Base-by-base conservation (phyloP, 805 yeast genomes). In the Candida silvatica region DNA sequence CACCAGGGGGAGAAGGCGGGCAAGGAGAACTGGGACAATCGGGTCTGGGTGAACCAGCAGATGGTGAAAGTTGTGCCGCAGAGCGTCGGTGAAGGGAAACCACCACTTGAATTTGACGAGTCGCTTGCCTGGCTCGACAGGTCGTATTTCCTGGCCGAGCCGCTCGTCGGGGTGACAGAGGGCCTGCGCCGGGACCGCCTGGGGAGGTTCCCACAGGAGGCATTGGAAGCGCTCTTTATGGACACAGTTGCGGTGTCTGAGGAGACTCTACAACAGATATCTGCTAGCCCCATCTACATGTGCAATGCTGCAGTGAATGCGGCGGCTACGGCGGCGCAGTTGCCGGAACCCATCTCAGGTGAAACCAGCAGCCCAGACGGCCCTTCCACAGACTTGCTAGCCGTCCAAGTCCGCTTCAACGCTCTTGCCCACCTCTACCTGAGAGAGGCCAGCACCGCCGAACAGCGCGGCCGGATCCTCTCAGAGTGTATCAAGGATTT, bases 71-170 rank as follows among this genome's bases (percentile, higher is more conserved):
- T 15, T 16, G 61, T 70, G 6, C 74, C 76, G 2, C 47, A 54
- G 14, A 51, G 54, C 4, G 66, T 49, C 37, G 53, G 56, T 27
- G 43, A 45, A 4, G 45, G 52, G 14, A 49, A 62, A 31, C 11
- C n/a, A n/a, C n/a, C n/a, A 17, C 8, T 20, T 39, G 17, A 61
- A 64, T 17, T 73, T 30, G 42, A 42, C 5, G 46, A 65, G 22
- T 36, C 46, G 3, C 70, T 71, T 37, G 61, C 74, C 1, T 41
- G 71, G 25, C 48, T 48, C 6, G 68, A 62, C 44, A 44, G 72
- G 36, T 51, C 55, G 31, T 54, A 52, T 6, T 56, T 48, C 16
- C 25, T 26, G 32, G 12, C 30, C 27, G 28, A 36, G 14, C 16
- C 17, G 19, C 16, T 29, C 29, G 7, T 15, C 3, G 35, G 26